phyloP scores from a whole-genome alignment of 768 basidiomycete genomes.

The Russula ochroleuca region DNA sequence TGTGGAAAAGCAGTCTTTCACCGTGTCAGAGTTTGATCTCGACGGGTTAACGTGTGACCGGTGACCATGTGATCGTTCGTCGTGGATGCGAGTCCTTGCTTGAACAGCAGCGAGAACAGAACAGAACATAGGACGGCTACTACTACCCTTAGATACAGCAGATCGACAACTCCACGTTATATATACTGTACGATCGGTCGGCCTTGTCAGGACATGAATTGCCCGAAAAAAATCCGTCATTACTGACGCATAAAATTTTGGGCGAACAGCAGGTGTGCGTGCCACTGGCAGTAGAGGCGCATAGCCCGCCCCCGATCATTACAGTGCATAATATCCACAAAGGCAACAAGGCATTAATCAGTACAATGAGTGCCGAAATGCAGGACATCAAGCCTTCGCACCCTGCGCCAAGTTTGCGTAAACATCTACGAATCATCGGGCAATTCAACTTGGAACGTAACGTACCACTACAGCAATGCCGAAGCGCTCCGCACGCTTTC shows the following conservation, averaged over 20 bases:
- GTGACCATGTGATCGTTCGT: too few species aligned
- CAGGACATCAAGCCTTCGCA: constrained; percentile 18
- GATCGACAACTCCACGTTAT: not conserved
- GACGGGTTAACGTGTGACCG: too few species aligned
- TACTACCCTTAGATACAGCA: not conserved
- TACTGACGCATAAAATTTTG: not conserved
- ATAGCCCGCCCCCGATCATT: not conserved
- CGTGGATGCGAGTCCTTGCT: too few species aligned
- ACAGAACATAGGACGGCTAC: too few species aligned
- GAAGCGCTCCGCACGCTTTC: constrained; percentile 28
- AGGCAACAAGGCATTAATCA: not conserved
- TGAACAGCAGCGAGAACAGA: too few species aligned
- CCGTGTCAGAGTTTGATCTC: too few species aligned
- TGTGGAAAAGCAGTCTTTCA: too few species aligned
- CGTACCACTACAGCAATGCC: constrained; percentile 17
- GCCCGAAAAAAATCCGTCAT: not conserved
- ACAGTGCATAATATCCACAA: constrained; percentile 13
- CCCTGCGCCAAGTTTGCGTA: constrained; percentile 5
- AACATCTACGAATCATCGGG: not conserved
- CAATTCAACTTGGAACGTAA: not conserved
- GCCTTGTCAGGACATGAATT: not conserved
- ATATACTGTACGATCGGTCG: not conserved
- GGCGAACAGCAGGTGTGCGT: not conserved
- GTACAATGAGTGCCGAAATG: not conserved
- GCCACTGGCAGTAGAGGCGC: not conserved